A percentile compares a stretch with the other conserved stretches of the same genome.
phyloP scores from a whole-genome alignment of 2,329 filamentous ascomycete genomes.

The Fusarium nisikadoi region DNA sequence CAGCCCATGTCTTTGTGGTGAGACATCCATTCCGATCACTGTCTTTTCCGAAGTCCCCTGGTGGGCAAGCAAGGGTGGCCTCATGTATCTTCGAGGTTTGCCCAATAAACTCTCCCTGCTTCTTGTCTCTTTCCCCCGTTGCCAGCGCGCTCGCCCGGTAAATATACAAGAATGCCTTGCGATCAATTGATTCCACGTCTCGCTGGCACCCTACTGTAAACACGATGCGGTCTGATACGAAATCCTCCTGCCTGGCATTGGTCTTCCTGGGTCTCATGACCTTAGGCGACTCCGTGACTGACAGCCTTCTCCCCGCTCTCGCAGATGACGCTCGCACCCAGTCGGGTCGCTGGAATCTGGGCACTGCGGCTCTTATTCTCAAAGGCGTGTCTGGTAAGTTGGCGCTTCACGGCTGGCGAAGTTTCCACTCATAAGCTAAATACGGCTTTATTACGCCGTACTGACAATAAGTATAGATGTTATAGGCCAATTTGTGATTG shows the following conservation, averaged over 20 bases:
- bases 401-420: too few species aligned
- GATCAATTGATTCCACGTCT: not conserved
- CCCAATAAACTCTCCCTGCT: fast-evolving
- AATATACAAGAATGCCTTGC: not conserved
- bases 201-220: not conserved
- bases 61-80: not conserved
- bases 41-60: not conserved
- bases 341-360: not conserved
- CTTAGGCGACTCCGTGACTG: not conserved
- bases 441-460: not conserved
- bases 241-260: not conserved
- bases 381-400: not conserved
- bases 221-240: not conserved
- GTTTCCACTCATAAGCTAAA: too few species aligned
- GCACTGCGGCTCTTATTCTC: not conserved
- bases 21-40: not conserved
- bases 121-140: not conserved
- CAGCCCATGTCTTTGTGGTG: fast-evolving
- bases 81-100: fast-evolving
- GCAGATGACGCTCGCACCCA: not conserved
- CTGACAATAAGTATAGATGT: not conserved
- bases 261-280: not conserved
- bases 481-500: not conserved
- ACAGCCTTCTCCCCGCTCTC: not conserved
- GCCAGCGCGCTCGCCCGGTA: not conserved